Base-by-base conservation (phyloP, 768 basidiomycete genomes). In the Aureoboletus auriporus region DNA sequence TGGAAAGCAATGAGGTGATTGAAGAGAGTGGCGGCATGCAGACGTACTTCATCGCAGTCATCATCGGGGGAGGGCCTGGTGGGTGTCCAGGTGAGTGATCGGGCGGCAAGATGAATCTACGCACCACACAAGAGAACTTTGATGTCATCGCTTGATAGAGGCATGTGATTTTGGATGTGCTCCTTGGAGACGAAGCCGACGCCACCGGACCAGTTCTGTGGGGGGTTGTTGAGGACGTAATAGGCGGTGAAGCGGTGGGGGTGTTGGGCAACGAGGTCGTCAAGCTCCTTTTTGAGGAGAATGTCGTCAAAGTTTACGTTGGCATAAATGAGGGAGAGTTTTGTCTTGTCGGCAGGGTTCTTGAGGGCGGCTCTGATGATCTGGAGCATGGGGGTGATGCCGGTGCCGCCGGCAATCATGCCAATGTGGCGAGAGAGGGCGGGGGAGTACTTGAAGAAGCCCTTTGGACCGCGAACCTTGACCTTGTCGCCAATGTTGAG, bases 371-470 rank as follows among this genome's bases (percentile, higher is more conserved):
- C 89, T 53, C 89, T 86, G 70, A 97, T 87, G 75, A 99, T 90
- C 66, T 99, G 95, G 60, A 96, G 84, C 95, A 98, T 97, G 62
- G 96, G 96, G 0, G 96, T 95, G 68, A 99, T 95, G 47, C 96
- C 96, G 3, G 96, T 98, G 33, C 96, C 96, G 41, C 96, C 96
- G 13, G 94, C 93, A 60, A 99, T 96, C 94, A 99, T 94, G 63
- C 91, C 87, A 49, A 99, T 71, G 60, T 88, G 83, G 56, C 75
- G 73, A n/a, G 86, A 78, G 39, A 93, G 74, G 43, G 75, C 74
- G 4, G 88, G 80, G 38, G 71, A 59, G 72, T 98, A 99, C 55
- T 76, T 79, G 79, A 98, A 98, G 66, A 86, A 84, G 48, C 96
- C 96, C 71, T 92, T 97, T 57, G 96, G 96, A 2, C 96, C 96